Percentiles rank a stretch among this genome's conserved stretches.
Conservation (phyloP, 2,329 filamentous ascomycete species). For the Nectriaceae sp. region DNA sequence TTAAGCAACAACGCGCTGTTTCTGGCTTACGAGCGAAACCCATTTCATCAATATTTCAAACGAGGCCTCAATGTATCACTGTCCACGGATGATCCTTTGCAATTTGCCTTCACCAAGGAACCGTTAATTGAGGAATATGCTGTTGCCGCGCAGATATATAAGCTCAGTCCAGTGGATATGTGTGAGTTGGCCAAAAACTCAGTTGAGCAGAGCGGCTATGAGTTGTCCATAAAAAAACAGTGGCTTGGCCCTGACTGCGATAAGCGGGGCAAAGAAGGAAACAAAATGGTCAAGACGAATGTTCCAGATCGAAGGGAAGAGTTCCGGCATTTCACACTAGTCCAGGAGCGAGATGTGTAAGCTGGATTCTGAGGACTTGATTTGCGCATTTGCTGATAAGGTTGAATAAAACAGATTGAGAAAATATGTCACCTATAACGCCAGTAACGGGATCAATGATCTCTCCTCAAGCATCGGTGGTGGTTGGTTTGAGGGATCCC, state of each 20-base stretch:
- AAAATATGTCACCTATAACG: slow-evolving; percentile 43
- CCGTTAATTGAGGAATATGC: slow-evolving; percentile 98
- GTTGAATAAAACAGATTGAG: slow-evolving; percentile 37
- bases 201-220: slow-evolving; percentile 92
- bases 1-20: slow-evolving; percentile 97
- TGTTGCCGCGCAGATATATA: slow-evolving; percentile 97
- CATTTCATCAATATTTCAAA: slow-evolving; percentile 93
- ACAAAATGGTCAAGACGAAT: slow-evolving; percentile 94
- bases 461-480: slow-evolving; percentile 7
- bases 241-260: slow-evolving; percentile 85
- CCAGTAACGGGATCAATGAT: slow-evolving; percentile 23
- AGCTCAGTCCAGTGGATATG: slow-evolving; percentile 96
- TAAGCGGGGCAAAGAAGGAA: slow-evolving; percentile 78
- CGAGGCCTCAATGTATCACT: slow-evolving; percentile 93
- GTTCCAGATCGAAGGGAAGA: slow-evolving; percentile 90
- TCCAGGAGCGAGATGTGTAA: slow-evolving; percentile 84
- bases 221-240: slow-evolving; percentile 82
- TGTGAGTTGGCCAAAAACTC: slow-evolving; percentile 97
- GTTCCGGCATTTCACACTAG: slow-evolving; percentile 83
- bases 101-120: slow-evolving; percentile 98
- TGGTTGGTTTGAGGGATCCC: slow-evolving; percentile 13
- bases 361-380: slow-evolving; percentile 31
- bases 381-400: slow-evolving; percentile 4
- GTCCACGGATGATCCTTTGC: slow-evolving; percentile 93
- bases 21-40: slow-evolving; percentile 94